Base-by-base conservation (phyloP, 805 yeast genomes). In the Saturnispora serradocipensis region DNA sequence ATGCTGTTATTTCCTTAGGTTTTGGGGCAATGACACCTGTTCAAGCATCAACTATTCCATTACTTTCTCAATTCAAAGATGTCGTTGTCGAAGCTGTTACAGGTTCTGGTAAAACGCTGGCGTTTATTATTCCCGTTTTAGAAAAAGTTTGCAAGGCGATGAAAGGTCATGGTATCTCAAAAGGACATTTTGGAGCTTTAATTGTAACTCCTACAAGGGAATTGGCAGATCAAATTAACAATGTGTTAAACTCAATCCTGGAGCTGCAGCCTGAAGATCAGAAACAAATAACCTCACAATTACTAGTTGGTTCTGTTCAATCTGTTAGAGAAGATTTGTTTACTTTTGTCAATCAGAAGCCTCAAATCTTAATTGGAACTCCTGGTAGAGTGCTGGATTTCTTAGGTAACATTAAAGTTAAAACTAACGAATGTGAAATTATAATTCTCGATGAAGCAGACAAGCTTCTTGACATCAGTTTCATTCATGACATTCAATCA, bases 31-130 rank as follows among this genome's bases (percentile, higher is more conserved):
- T 91, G 97, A 93, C 99, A 0, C 96, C 99, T 0, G 99, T 93
- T 0, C 99, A 93, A 64, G 98, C 99, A 0, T 80, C 97, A 0
- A 83, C 95, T 0, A 86, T 93, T 47, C 99, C 99, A 0, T 70
- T 90, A 54, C 78, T 93, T 57, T 68, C 84, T 22, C 81, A 81
- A 18, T 86, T 89, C 62, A 91, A 91, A 61, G 99, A 93, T 68
- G 97, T 93, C 3, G 93, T 93, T 8, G 98, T 89, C 1, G 97
- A 93, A 64, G 96, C 97, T 0, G 96, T 88, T 1, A 93, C 99
- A 0, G 99, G 99, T 0, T 89, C 97, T 0, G 99, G 99, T n/a
- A 93, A 93, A 65, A 93, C 99, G 0, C 66, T 90, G n/a, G 85
- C 97, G 3, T 93, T 86, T 70, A 80, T 82, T 4, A 74, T 93